Evolutionary conservation across 1,139 yeast species (phyloP), one percentile per base, ranked within the genome.

Genomic region (Yamadazyma membranifaciens): DNA sequence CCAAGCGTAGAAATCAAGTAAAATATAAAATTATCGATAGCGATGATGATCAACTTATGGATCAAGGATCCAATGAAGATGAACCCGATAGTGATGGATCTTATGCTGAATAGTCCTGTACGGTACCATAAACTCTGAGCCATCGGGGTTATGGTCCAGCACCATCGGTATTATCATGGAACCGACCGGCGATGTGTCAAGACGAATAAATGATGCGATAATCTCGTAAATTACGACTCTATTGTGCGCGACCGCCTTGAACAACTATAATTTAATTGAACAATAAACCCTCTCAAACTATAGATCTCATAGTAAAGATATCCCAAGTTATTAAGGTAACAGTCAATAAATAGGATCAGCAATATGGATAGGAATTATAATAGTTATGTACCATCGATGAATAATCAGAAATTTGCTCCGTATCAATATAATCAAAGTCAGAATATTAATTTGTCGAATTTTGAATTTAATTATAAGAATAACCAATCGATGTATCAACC

Each of bases 351-450:
- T 7, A 20, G 24, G 7, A 7, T 20, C 5, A 6, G 24, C 5
- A 20, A 20, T 5, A 20, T 35, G 37, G 37, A 35, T 6, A 35
- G 33, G 17, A 36, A 31, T 12, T 29, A 36, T 16, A 36, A 36
- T 12, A 46, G 44, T 13, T 48, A 35, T 20, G 45, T 36, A 22
- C 55, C 32, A 34, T 44, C 12, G 31, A 24, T 33, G 28, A 33
- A 33, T 14, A 13, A 25, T 13, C 27, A 15, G 24, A 20, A 20
- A 20, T 20, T 20, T 9, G n/a, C 4, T 11, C 28, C 12, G 10
- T 31, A 36, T 16, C 35, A 35, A 12, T 26, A 36, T 7, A 22
- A 31, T 11, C 29, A 25, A 6, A n/a, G 25, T 26, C 30, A 14
- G 3, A 36, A 24, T 25, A 26, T 36, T 10, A 31, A 31, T 15